Conservation (phyloP, 192 early-diverging fungal genomes). For the Dimargaris cristalligena region DNA sequence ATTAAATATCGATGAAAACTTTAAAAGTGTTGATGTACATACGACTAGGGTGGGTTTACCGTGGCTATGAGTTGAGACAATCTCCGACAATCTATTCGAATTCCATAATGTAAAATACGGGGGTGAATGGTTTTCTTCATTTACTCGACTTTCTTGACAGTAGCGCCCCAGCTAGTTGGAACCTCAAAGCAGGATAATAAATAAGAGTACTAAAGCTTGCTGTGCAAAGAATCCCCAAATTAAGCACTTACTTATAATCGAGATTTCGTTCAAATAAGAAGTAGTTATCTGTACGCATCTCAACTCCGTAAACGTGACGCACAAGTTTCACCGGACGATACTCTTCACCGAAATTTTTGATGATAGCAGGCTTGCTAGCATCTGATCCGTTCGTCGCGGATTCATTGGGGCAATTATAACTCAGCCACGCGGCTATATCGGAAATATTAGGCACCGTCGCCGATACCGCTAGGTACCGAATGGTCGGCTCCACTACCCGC, state of each 20-base stretch:
- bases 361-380: conserved; percentile 7
- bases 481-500: conserved; percentile 9
- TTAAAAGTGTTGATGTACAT: no score
- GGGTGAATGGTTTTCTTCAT: no score
- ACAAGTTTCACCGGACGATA: conserved; percentile 42
- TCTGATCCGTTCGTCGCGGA: conserved; percentile 9
- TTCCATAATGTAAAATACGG: no score
- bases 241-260: conserved; percentile 20
- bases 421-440: conserved; percentile 52
- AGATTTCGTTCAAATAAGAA: conserved; percentile 40
- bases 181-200: no score
- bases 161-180: no score
- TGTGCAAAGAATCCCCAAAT: no score
- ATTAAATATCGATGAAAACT: no score
- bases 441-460: conserved; percentile 53
- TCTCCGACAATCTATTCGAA: conserved; percentile 15
- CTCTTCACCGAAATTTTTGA: conserved; percentile 47
- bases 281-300: conserved; percentile 15
- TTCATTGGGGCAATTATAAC: background rate
- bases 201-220: no score
- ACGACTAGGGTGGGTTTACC: conserved; percentile 17
- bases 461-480: conserved; percentile 43
- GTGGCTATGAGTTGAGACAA: conserved; percentile 20
- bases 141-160: no score
- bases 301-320: conserved; percentile 33